Evolutionary conservation across 2,329 filamentous ascomycete genomes (phyloP).

Genomic region (Aureobasidium uvarum): DNA sequence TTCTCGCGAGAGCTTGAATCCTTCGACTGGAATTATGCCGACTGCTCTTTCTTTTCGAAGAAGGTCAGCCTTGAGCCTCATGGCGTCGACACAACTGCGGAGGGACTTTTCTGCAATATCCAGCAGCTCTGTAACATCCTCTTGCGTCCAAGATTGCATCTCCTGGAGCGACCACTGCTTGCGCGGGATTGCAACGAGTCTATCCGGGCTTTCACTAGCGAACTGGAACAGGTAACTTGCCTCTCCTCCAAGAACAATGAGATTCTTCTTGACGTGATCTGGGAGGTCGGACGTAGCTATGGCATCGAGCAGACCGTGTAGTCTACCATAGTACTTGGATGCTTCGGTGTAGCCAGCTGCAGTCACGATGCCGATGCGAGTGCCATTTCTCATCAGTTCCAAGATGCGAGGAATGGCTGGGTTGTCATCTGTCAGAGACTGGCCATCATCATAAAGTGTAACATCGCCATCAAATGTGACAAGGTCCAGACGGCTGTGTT

Average conservation of each 20-base stretch:
- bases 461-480: conserved; percentile 98
- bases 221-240: conserved; percentile 93
- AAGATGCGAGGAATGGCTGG: conserved; percentile 69
- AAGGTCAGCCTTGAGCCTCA: conserved; percentile 75
- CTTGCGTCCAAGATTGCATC: conserved; percentile 73
- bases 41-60: conserved; percentile 78
- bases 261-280: conserved; percentile 66
- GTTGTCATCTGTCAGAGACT: conserved; percentile 70
- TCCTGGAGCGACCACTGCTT: conserved; percentile 71
- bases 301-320: conserved; percentile 82
- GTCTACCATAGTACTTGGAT: conserved; percentile 77
- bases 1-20: conserved; percentile 66
- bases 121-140: conserved; percentile 75
- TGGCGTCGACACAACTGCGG: conserved; percentile 72
- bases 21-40: conserved; percentile 47
- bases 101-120: conserved; percentile 85
- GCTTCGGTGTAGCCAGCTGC: conserved; percentile 92
- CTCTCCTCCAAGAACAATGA: conserved; percentile 93
- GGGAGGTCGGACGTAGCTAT: conserved; percentile 65
- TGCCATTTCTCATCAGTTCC: conserved; percentile 71
- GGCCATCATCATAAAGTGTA: conserved; percentile 82
- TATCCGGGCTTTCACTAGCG: conserved; percentile 60
- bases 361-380: conserved; percentile 92
- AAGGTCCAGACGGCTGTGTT: conserved; percentile 69
- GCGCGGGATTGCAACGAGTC: conserved; percentile 64